phyloP scores from a whole-genome alignment of 2,329 filamentous ascomycete species.

The Rhinocladiella mackenziei region DNA sequence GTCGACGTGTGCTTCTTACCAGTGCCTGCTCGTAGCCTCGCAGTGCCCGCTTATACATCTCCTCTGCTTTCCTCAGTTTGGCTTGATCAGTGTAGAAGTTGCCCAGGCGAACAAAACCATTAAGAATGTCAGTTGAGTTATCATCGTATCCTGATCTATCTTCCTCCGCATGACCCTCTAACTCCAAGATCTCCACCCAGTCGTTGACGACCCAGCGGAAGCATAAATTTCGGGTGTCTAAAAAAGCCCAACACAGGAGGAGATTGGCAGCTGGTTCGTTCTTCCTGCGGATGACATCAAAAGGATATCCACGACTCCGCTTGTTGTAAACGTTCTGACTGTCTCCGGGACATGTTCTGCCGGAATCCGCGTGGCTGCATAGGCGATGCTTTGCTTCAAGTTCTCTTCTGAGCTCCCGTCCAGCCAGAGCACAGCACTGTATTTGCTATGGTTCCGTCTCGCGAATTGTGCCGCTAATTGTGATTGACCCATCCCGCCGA shows the following conservation, averaged over 20 bases:
- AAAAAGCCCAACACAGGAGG: constrained; percentile 41
- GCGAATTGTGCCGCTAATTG: constrained; percentile 40
- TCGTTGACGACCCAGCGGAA: constrained; percentile 25
- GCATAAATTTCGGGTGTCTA: constrained; percentile 46
- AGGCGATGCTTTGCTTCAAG: not conserved
- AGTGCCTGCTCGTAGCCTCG: constrained; percentile 20
- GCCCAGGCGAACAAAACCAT: constrained; percentile 26
- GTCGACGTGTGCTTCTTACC: not conserved
- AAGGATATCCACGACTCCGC: not conserved
- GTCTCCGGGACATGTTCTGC: constrained; percentile 1
- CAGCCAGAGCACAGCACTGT: constrained; percentile 43
- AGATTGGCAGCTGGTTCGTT: constrained; percentile 33
- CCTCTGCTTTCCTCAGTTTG: constrained; percentile 28
- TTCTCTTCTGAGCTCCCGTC: constrained; percentile 28
- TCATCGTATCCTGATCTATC: constrained; percentile 17
- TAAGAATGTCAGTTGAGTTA: constrained; percentile 17
- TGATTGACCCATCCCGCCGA: constrained; percentile 47
- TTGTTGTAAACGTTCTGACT: not conserved
- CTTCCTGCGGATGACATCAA: constrained; percentile 1
- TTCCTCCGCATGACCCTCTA: constrained; percentile 2
- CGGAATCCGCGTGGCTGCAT: constrained; percentile 1
- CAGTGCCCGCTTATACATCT: constrained; percentile 28
- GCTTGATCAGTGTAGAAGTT: constrained; percentile 27
- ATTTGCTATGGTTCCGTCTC: constrained; percentile 34
- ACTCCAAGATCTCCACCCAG: not conserved